Conservation (phyloP, 257 asterid species). For the Sherardia arvensis region DNA sequence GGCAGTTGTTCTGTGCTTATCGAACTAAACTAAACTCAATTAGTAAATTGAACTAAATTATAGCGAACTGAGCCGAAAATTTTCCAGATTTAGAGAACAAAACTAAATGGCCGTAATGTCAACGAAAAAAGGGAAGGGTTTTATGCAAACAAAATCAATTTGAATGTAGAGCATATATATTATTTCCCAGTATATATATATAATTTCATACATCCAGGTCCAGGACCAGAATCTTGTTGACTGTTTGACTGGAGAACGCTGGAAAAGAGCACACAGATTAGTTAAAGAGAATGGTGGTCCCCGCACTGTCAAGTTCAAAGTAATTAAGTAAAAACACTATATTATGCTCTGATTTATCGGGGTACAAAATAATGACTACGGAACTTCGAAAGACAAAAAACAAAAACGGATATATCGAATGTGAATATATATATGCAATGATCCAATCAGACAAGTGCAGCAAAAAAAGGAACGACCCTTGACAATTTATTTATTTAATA, state of each 20-base stretch:
- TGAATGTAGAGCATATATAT: not conserved
- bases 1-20: no score
- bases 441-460: not conserved
- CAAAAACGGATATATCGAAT: not conserved
- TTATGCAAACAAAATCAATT: not conserved
- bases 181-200: not conserved
- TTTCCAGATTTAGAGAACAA: no score
- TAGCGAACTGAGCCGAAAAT: no score
- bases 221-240: not conserved
- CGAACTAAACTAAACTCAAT: no score
- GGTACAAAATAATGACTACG: no score
- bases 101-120: no score
- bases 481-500: not conserved
- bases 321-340: no score
- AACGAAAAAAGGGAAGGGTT: not conserved
- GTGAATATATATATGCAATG: not conserved
- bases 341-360: not conserved
- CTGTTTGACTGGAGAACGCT: not conserved
- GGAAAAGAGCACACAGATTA: not conserved
- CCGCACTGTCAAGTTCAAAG: not conserved
- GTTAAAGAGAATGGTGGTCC: not conserved
- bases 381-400: no score
- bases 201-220: not conserved
- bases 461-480: conserved; percentile 3
- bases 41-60: no score